Conservation (phyloP, 495 filamentous ascomycete genomes). For the Xylaria telfairii region DNA sequence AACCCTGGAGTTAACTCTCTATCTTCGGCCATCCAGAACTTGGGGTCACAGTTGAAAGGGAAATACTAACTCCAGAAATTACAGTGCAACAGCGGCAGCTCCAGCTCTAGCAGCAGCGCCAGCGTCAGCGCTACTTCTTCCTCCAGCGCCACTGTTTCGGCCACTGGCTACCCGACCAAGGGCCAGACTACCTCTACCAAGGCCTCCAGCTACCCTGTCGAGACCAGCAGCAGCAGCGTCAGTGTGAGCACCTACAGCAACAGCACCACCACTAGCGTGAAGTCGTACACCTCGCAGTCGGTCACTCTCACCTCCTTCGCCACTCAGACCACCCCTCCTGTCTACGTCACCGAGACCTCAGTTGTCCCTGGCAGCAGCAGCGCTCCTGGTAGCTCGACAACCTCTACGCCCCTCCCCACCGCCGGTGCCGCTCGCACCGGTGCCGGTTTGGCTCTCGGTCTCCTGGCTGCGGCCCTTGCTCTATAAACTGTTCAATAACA, state of each 20-base stretch:
- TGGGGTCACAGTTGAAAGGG: neutral
- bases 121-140: slow-evolving; percentile 10
- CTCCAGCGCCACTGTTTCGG: slow-evolving; percentile 2
- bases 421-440: slow-evolving; percentile 39
- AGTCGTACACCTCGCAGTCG: neutral
- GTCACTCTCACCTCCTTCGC: neutral
- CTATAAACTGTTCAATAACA: slow-evolving; percentile 40
- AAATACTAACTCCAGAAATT: slow-evolving; percentile 8
- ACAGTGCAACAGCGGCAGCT: slow-evolving; percentile 22
- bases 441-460: slow-evolving; percentile 47
- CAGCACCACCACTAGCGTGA: neutral
- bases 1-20: neutral
- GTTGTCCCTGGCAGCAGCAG: neutral
- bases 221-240: slow-evolving; percentile 18
- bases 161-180: slow-evolving; percentile 8
- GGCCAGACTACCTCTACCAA: neutral
- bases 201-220: slow-evolving; percentile 1
- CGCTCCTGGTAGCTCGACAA: slow-evolving; percentile 29
- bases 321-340: slow-evolving; percentile 7
- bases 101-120: slow-evolving; percentile 29
- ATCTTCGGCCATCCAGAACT: neutral
- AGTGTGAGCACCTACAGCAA: slow-evolving; percentile 24
- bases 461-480: slow-evolving; percentile 49
- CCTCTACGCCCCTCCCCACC: slow-evolving; percentile 30
- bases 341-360: slow-evolving; percentile 4